phyloP scores from a whole-genome alignment of 2,329 filamentous ascomycete species.

The Rhynchosporium secalis region DNA sequence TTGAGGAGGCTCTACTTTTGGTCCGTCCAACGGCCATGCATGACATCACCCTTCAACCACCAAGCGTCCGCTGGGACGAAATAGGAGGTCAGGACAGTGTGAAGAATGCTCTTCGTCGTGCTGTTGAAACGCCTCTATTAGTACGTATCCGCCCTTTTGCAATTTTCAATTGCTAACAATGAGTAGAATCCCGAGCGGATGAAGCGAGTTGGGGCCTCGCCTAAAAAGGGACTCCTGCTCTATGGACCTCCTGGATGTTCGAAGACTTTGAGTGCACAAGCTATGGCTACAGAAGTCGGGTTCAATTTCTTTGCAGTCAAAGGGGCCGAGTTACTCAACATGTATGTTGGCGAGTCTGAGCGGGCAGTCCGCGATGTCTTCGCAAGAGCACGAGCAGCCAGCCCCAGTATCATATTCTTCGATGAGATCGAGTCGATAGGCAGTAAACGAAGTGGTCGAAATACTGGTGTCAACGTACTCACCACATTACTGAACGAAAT shows the following conservation, averaged over 20 bases:
- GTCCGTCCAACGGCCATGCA: constrained; percentile 85
- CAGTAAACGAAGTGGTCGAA: constrained; percentile 46
- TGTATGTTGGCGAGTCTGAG: constrained; percentile 97
- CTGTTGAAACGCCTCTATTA: constrained; percentile 36
- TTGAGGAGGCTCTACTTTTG: constrained; percentile 63
- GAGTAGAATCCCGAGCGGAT: constrained; percentile 51
- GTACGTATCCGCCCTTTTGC: constrained; percentile 25
- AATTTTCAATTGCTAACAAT: constrained; percentile 17
- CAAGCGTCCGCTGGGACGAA: constrained; percentile 81
- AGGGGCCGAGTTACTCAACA: constrained; percentile 88
- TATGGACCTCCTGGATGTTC: constrained; percentile 94
- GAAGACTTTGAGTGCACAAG: constrained; percentile 90
- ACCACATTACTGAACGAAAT: constrained; percentile 91
- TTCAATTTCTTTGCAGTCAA: constrained; percentile 96
- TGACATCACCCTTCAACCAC: constrained; percentile 85
- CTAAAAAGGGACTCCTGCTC: constrained; percentile 80
- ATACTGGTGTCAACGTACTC: constrained; percentile 73
- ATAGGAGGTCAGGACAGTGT: constrained; percentile 82
- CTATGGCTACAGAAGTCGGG: constrained; percentile 84
- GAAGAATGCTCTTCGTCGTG: constrained; percentile 60
- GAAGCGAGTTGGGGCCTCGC: constrained; percentile 52
- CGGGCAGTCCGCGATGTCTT: constrained; percentile 83
- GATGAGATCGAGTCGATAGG: constrained; percentile 91
- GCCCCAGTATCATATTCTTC: constrained; percentile 93
- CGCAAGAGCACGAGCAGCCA: constrained; percentile 77